Base-by-base conservation (phyloP, 2,329 filamentous ascomycete species). In the Aspergillus caelatus region DNA sequence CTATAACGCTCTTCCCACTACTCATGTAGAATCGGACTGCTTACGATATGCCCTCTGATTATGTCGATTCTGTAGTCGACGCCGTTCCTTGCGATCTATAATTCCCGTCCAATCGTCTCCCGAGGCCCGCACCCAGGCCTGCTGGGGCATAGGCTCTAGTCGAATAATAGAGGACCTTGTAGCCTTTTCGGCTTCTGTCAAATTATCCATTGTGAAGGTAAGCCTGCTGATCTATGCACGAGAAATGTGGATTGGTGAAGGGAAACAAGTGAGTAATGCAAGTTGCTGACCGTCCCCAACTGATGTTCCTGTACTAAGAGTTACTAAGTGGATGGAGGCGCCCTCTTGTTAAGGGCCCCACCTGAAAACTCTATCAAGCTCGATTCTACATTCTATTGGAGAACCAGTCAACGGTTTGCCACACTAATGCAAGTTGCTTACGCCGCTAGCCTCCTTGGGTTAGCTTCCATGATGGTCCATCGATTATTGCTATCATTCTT, bases 21-120 rank as follows among this genome's bases (percentile, higher is more conserved):
- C 6, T 30, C 21, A n/a, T 12, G 19, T 11, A 23, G 8, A 32
- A 9, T 30, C 5, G 41, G 4, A 19, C 2, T n/a, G 58, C 67
- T 30, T 61, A 72, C 70, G 65, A 36, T 70, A 73, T 14, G 65
- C 66, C 32, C 72, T 60, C 52, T 73, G 70, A 53, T 72, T 74
- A 41, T 70, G 58, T n/a, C 72, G 65, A 55, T 74, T 74, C 62
- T 74, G 72, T 55, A 74, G 46, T 50, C 62, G 68, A 28, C 72
- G 66, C 30, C 72, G 61, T 50, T 71, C 62, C 23, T 58, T 67
- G 36, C 62, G 68, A 58, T 71, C 62, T 19, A 68, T 67, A 5
- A 70, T 58, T 4, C 72, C 72, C 12, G 69, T 72, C 72, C 72
- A 74, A 52, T 73, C 66, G 55, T 73, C 71, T 19, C 67, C 61